A percentile compares a stretch with the other conserved stretches of the same genome.
Evolutionary conservation across 2,329 filamentous ascomycete genomes (phyloP).

Genomic region (Calonectria pseudoturangicola): DNA sequence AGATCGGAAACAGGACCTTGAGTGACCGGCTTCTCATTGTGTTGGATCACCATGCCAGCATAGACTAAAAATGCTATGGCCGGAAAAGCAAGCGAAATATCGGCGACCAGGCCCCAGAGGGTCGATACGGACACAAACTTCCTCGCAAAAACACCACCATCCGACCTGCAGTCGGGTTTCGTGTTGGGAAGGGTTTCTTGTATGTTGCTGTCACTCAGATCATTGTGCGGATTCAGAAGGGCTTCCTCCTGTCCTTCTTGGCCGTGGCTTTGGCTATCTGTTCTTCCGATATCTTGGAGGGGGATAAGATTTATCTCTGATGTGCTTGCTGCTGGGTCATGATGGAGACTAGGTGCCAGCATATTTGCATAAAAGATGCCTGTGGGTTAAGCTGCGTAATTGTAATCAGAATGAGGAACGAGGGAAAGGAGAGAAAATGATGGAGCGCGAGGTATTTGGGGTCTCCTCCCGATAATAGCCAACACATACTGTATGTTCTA

Average conservation of each 20-base stretch:
- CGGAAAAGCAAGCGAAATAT: slow-evolving; percentile 26
- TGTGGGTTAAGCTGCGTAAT: background rate
- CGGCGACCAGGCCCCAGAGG: background rate
- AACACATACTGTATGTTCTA: too few relatives aligned
- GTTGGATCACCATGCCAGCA: slow-evolving; percentile 3
- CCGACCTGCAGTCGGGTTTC: background rate
- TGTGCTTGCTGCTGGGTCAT: background rate
- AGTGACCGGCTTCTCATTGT: slow-evolving; percentile 15
- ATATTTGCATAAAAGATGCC: background rate
- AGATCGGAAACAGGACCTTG: slow-evolving; percentile 2
- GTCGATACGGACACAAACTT: background rate
- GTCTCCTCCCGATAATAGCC: too few relatives aligned
- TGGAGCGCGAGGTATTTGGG: too few relatives aligned
- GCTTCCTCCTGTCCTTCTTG: background rate
- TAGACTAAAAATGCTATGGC: slow-evolving; percentile 30
- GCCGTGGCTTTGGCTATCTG: background rate
- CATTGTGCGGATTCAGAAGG: too few relatives aligned
- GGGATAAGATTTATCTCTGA: background rate
- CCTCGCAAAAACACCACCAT: too few relatives aligned
- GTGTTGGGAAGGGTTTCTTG: background rate
- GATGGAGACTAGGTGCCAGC: background rate
- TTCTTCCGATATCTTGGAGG: background rate
- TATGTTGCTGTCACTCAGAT: background rate
- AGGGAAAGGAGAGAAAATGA: background rate
- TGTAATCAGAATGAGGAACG: background rate